Evolutionary conservation across 768 basidiomycete species (phyloP), one percentile per base, ranked within the genome.

Genomic region (Auricularia heimuer): DNA sequence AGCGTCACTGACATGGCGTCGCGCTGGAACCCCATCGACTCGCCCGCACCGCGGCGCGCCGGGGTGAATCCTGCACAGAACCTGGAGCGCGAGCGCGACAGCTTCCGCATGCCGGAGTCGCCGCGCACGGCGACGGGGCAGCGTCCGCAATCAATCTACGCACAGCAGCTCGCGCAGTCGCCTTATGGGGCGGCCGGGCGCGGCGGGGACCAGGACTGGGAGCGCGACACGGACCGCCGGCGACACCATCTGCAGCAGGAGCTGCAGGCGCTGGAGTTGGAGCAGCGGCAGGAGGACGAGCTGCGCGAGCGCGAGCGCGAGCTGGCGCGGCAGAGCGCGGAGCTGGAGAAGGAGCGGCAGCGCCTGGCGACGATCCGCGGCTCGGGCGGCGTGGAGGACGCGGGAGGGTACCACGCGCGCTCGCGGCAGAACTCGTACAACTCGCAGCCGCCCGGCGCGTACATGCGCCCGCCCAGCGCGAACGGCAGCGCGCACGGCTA

Each of bases 1-100:
- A 88, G 84, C 54, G 88, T 89, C 33, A 81, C 79, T 8, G 80
- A 84, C 67, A 75, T 90, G 12, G 87, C 88, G 2, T 81, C 80
- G 45, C 83, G 83, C 37, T 91, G 88, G 68, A 81, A 84, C 68
- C 73, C 81, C 4, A 63, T 70, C 1, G 81, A 81, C 33, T 73
- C 72, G 12, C 79, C 77, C 54, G 34, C 24, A 35, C 24, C 56
- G 56, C 56, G 34, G 6, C 21, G 56, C 14, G 16, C 56, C 4
- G 56, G 56, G 8, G 56, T 60, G 56, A 33, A 29, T 10, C 14
- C 56, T 7, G 29, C 56, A 33, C 24, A 12, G 56, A 21, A 18
- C 21, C 56, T 60, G 24, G 56, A 60, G 56, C 56, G 56, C 56
- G 56, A 60, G 33, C 56, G 56, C 56, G 56, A 60, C 6, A 51